phyloP scores from a whole-genome alignment of 2,329 filamentous ascomycete genomes.

The Apiospora phragmitis region DNA sequence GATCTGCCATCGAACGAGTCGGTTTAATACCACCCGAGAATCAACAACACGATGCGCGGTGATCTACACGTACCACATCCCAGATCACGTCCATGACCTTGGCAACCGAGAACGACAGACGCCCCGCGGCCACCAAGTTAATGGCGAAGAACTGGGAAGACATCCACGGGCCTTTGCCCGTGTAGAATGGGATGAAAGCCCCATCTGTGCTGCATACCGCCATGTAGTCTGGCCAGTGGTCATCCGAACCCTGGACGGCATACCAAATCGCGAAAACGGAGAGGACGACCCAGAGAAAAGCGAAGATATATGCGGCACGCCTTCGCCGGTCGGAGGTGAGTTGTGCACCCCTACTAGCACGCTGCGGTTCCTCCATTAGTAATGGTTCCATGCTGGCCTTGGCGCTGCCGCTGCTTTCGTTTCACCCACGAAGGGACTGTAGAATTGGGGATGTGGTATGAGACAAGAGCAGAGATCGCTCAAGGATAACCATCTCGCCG shows the following conservation, averaged over 20 bases:
- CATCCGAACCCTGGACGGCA: neutral
- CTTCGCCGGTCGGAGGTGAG: neutral
- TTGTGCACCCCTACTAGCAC: neutral
- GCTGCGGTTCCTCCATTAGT: neutral
- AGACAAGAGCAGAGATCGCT: neutral
- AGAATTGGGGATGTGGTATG: neutral
- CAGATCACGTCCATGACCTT: neutral
- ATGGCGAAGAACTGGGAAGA: neutral
- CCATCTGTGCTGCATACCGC: neutral
- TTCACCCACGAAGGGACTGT: neutral
- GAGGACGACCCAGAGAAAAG: neutral
- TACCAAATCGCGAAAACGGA: neutral
- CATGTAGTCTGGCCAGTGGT: neutral
- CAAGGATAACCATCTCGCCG: neutral
- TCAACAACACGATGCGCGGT: neutral
- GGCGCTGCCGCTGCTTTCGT: neutral
- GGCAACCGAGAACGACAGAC: neutral
- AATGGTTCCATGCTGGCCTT: neutral
- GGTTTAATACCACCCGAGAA: neutral
- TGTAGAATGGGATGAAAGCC: neutral
- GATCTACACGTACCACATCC: neutral
- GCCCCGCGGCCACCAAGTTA: neutral
- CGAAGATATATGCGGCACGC: neutral
- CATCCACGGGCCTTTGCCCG: neutral
- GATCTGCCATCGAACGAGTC: neutral